Evolutionary conservation across 805 yeast species (phyloP).

Genomic region (Vanderwaltozyma verrucispora): DNA sequence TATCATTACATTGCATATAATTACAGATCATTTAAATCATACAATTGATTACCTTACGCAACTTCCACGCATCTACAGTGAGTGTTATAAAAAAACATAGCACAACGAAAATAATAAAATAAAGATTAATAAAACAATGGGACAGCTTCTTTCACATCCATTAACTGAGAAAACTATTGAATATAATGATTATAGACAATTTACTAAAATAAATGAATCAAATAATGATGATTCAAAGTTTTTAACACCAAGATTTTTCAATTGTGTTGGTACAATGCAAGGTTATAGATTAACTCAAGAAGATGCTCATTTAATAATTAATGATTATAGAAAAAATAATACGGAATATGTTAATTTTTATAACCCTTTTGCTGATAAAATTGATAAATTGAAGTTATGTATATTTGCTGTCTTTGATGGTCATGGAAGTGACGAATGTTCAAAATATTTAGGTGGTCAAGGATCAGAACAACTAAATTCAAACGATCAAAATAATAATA

Average conservation of each 20-base stretch:
- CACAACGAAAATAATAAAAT: too few species aligned
- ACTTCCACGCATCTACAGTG: background rate
- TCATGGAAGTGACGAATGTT: slow-evolving; percentile 63
- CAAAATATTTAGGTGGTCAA: slow-evolving; percentile 38
- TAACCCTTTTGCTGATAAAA: slow-evolving; percentile 22
- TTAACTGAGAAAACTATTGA: slow-evolving; percentile 56
- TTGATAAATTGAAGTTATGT: slow-evolving; percentile 21
- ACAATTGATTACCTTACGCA: too few species aligned
- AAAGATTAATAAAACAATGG: slow-evolving; percentile 37
- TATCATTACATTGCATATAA: too few species aligned
- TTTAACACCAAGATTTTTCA: slow-evolving; percentile 34
- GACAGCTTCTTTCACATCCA: slow-evolving; percentile 66
- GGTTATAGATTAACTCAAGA: slow-evolving; percentile 69
- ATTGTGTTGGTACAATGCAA: slow-evolving; percentile 66
- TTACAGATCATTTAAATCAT: too few species aligned
- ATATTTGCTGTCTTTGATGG: slow-evolving; percentile 75
- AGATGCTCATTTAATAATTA: slow-evolving; percentile 54
- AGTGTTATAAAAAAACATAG: background rate
- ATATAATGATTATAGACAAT: slow-evolving; percentile 26
- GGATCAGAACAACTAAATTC: too few species aligned
- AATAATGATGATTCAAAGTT: background rate
- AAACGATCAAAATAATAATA: background rate
- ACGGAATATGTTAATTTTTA: slow-evolving; percentile 28
- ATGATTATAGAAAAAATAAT: slow-evolving; percentile 31
- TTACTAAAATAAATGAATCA: slow-evolving; percentile 2